Base-by-base conservation (phyloP, 1,284 basidiomycete genomes). In the Moesziomyces globuligerus region DNA sequence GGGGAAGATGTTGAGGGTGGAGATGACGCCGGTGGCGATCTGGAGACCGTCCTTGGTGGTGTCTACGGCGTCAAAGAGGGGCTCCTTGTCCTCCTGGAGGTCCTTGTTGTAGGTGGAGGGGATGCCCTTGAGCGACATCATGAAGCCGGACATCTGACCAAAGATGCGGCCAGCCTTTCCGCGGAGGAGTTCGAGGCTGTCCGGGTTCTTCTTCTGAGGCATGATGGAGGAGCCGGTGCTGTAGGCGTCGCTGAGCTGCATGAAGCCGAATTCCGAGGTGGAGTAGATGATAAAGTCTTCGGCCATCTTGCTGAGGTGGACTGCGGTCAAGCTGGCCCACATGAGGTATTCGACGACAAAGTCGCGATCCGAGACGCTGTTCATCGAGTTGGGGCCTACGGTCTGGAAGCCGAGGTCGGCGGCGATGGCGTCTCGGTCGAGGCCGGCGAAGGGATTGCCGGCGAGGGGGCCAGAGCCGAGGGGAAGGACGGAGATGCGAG, bases 51-150 rank as follows among this genome's bases (percentile, higher is more conserved):
- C 90, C n/a, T 89, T 88, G 37, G 96, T 85, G 29, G 92, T 97
- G 81, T 96, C 93, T 32, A 95, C 91, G 8, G 90, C 87, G 81
- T 98, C 95, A 75, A 98, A 98, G 53, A 98, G 85, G 0, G 95
- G 94, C 83, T 98, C 95, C 84, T 98, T 98, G 84, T 96, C 94
- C 84, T 98, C 96, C 84, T 98, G 95, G 59, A 98, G 85, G 84
- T 98, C 95, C 84, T 98, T 98, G 87, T 98, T 98, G 86, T 98
- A 98, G 9, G 95, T 98, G 25, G 95, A 96, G 10, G 95, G 95
- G 46, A 98, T 86, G 24, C 96, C 95, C 83, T 98, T 98, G 79
- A 96, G 86, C 7, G 93, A 94, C 92, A 98, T 94, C 85, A 98
- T 86, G 85, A 98, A 97, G 5, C 95, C 95, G n/a, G 95, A 88